phyloP scores from a whole-genome alignment of 768 basidiomycete genomes.

The Imleria badia region DNA sequence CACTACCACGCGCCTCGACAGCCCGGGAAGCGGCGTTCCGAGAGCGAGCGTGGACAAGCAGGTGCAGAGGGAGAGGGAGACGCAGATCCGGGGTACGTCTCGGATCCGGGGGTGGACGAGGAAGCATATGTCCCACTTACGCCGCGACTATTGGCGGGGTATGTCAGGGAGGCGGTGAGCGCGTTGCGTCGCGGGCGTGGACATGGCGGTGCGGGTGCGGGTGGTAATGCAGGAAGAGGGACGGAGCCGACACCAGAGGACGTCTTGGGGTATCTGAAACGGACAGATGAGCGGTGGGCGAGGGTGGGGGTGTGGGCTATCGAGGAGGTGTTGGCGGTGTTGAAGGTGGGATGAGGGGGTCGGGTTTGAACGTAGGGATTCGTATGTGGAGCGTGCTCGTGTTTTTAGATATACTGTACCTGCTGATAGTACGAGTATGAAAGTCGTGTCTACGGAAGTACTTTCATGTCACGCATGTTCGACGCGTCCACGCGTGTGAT shows the following conservation, averaged over 20 bases:
- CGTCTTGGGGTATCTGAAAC: slow-evolving; percentile 45
- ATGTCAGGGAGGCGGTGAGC: slow-evolving; percentile 48
- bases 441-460: too few relatives aligned
- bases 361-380: background rate
- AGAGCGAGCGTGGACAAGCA: background rate
- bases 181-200: slow-evolving; percentile 26
- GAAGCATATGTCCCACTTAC: slow-evolving; percentile 64
- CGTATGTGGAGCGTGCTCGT: too few relatives aligned
- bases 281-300: slow-evolving; percentile 63
- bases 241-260: slow-evolving; percentile 40
- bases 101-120: slow-evolving; percentile 61
- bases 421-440: too few relatives aligned
- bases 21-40: background rate
- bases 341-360: slow-evolving; percentile 2
- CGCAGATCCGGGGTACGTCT: slow-evolving; percentile 41
- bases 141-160: slow-evolving; percentile 44
- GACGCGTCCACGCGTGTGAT: too few relatives aligned
- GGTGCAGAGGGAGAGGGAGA: background rate
- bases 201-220: slow-evolving; percentile 7
- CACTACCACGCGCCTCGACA: slow-evolving; percentile 25
- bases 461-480: too few relatives aligned
- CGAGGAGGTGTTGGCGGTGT: slow-evolving; percentile 53
- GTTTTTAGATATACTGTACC: too few relatives aligned
- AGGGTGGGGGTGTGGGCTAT: slow-evolving; percentile 64
- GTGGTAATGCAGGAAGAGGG: slow-evolving; percentile 12